Base-by-base conservation (phyloP, 2,329 filamentous ascomycete species). In the Waltergamsia citrina region DNA sequence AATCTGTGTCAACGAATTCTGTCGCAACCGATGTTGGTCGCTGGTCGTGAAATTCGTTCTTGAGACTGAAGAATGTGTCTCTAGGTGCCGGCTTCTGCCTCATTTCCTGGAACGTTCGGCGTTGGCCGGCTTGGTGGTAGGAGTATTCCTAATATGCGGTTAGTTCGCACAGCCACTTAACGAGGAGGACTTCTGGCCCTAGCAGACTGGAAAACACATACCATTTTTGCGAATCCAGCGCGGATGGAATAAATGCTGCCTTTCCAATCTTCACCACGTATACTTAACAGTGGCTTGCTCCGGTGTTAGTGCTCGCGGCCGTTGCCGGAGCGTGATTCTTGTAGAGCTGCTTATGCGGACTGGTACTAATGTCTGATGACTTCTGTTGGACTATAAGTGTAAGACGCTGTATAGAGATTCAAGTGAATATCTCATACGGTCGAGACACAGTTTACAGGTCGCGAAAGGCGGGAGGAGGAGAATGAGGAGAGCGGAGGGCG, bases 1-100 rank as follows among this genome's bases (percentile, higher is more conserved):
- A 74, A 41, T 90, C 84, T 26, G 82, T 85, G 48, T 87, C 84
- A 51, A 81, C 78, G 43, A 86, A 81, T 48, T 87, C 81, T 16
- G 83, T 90, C 28, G 80, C 74, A 39, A 83, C 69, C 24, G 84
- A 88, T 24, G 73, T 56, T 25, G 82, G 81, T 38, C 81, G 69
- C 35, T 63, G 61, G 10, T 45, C 37, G 34, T 66, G 59, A 16
- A 57, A 65, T 40, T 70, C 65, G 36, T 54, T 54, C 47, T 69
- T 72, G 41, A 71, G 56, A 44, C 67, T 67, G 56, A 83, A 81
- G 52, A 83, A 76, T 14, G 74, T 58, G 55, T 77, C 71, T 43
- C 69, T 65, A 18, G 62, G 50, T 31, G 58, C 52, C 35, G 59
- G 48, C 50, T 67, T 72, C 44, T 74, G 63, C 42, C 58, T 57